These are phyloP conservation scores for Exophiala calicioides DNA, from an alignment of 2,329 filamentous ascomycete species.

Conservation along the genomic window DNA sequence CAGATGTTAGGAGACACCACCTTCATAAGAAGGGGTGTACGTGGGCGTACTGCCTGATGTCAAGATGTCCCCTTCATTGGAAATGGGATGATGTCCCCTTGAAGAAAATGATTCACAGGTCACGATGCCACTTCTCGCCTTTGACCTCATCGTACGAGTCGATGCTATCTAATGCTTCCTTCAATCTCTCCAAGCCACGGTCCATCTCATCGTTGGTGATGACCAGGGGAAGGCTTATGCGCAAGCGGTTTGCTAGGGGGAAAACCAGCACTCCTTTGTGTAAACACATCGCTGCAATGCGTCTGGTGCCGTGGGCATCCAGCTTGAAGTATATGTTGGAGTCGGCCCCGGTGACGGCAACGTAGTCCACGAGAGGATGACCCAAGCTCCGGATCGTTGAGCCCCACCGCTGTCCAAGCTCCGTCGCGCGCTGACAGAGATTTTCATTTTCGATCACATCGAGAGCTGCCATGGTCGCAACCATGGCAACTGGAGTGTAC, in stretches of 20 bases:
- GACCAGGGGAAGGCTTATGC: neutral
- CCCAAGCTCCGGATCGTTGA: neutral
- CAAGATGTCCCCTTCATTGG: too few species aligned
- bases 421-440: neutral
- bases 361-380: conserved; percentile 1
- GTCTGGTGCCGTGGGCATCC: neutral
- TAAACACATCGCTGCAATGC: conserved; percentile 2
- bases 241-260: too few species aligned
- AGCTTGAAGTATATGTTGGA: conserved; percentile 1
- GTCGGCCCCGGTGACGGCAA: conserved; percentile 1
- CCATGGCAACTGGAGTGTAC: conserved; percentile 1
- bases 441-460: conserved; percentile 2
- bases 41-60: too few species aligned
- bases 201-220: neutral
- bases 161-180: neutral
- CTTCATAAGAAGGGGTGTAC: too few species aligned
- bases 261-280: too few species aligned
- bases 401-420: conserved; percentile 1
- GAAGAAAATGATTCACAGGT: too few species aligned
- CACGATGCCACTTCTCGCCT: neutral
- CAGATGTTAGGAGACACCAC: too few species aligned
- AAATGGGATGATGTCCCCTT: too few species aligned
- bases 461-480: conserved; percentile 2
- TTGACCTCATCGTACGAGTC: neutral
- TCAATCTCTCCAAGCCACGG: neutral